Evolutionary conservation across 2,329 filamentous ascomycete species (phyloP).

Genomic region (Cadophora sp.): DNA sequence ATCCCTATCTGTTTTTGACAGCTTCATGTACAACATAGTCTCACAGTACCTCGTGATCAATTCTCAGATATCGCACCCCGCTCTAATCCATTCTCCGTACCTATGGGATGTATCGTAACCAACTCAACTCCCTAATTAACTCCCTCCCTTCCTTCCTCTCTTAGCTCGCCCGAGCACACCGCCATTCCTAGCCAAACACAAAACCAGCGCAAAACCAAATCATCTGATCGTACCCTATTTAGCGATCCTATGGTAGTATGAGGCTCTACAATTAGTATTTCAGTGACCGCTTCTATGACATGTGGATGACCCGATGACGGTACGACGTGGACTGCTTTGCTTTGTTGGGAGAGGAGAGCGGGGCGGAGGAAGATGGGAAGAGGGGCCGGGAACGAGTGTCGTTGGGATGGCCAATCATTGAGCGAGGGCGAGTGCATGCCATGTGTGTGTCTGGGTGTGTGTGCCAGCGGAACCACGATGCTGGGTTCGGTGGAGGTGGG

Average conservation of each 20-base stretch:
- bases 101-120: no score
- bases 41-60: no score
- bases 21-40: no score
- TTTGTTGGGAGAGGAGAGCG: no score
- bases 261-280: background rate
- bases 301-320: background rate
- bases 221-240: conserved; percentile 4
- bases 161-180: background rate
- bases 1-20: no score
- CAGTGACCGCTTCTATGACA: conserved; percentile 23
- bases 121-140: background rate
- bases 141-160: background rate
- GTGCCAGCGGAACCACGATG: background rate
- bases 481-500: background rate
- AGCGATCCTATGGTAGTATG: background rate
- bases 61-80: no score
- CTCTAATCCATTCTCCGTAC: no score
- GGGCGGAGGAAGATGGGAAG: background rate
- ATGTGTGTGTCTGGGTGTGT: no score
- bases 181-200: background rate
- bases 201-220: background rate
- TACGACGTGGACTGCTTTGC: background rate
- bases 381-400: background rate
- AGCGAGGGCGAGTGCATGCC: background rate
- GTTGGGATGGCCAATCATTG: conserved; percentile 1